Percentiles rank a stretch among this genome's conserved stretches.
Conservation (phyloP, 495 filamentous ascomycete genomes). For the Podospora comata region DNA sequence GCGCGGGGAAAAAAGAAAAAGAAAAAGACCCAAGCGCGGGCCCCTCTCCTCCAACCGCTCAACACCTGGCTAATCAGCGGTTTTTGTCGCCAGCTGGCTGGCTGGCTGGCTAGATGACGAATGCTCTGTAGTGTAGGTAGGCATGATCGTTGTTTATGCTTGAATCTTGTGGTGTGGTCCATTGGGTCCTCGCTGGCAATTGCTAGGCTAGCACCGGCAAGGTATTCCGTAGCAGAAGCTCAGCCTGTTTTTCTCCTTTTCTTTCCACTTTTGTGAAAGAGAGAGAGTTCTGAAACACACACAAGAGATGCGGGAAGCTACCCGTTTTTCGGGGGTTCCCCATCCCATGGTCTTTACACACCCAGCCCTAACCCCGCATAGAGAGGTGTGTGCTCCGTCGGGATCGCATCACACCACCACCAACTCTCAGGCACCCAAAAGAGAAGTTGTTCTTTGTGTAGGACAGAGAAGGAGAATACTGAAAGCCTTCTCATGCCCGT, state of each 20-base stretch:
- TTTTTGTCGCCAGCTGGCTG: slow-evolving; percentile 1
- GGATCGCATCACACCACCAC: too few relatives aligned
- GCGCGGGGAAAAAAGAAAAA: not conserved
- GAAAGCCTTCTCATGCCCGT: not conserved
- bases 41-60: not conserved
- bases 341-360: not conserved
- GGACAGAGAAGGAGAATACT: not conserved
- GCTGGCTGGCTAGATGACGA: not conserved
- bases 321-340: not conserved
- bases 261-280: not conserved
- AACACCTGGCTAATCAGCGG: not conserved
- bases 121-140: not conserved
- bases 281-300: not conserved
- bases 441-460: not conserved
- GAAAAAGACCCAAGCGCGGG: not conserved
- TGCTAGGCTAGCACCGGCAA: not conserved
- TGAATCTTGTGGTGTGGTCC: not conserved
- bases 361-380: not conserved
- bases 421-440: not conserved
- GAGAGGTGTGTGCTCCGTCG: not conserved
- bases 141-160: not conserved
- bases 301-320: not conserved
- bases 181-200: not conserved
- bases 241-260: not conserved
- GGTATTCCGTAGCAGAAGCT: not conserved